phyloP scores from a whole-genome alignment of 2,329 filamentous ascomycete species.

The Phialocephala sp. region DNA sequence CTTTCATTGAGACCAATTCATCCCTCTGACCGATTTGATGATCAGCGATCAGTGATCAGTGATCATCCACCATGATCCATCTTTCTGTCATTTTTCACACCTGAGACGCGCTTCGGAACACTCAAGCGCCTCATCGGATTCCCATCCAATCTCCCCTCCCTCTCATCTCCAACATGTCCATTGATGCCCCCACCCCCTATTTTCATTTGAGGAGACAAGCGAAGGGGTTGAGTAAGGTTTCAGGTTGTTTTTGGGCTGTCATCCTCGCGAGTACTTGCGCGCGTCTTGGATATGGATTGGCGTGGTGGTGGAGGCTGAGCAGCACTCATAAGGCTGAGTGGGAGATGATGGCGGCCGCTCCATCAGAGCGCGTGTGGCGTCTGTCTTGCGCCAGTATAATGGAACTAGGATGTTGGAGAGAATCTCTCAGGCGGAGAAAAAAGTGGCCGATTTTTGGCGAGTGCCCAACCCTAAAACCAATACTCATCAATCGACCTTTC shows the following conservation, averaged over 20 bases:
- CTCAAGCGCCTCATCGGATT: background rate
- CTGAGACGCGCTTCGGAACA: background rate
- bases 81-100: background rate
- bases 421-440: too few species aligned
- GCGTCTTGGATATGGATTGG: background rate
- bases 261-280: background rate
- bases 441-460: too few species aligned
- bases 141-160: background rate
- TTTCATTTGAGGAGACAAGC: background rate
- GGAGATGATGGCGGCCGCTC: background rate
- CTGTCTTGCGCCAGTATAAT: too few species aligned
- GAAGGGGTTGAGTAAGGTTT: conserved; percentile 5
- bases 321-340: background rate
- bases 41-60: background rate
- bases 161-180: background rate
- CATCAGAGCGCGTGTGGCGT: too few species aligned
- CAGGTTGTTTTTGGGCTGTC: background rate
- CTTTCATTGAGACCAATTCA: background rate
- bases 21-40: background rate
- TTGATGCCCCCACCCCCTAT: background rate
- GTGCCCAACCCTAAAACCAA: too few species aligned
- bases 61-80: background rate
- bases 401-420: too few species aligned
- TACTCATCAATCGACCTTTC: too few species aligned
- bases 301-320: background rate